phyloP scores from a whole-genome alignment of 495 filamentous ascomycete species.

The Penicillium canescens region DNA sequence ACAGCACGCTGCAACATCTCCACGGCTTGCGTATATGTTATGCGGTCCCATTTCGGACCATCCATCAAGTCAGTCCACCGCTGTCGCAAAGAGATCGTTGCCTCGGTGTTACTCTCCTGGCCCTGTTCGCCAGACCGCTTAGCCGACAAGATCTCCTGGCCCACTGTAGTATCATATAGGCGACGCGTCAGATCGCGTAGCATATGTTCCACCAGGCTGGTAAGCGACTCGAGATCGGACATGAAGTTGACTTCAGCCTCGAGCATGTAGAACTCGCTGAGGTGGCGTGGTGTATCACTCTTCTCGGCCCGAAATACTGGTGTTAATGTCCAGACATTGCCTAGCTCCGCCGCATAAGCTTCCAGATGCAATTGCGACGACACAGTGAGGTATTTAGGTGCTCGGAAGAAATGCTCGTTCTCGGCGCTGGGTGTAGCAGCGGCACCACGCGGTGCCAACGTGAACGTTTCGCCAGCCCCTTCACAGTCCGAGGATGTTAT shows the following conservation, averaged over 20 bases:
- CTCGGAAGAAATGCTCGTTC: conserved; percentile 68
- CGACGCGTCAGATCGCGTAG: conserved; percentile 59
- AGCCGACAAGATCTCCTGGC: conserved; percentile 60
- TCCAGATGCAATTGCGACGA: conserved; percentile 95
- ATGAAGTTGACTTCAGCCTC: conserved; percentile 87
- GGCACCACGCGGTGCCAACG: conserved; percentile 51
- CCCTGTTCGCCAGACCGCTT: conserved; percentile 40
- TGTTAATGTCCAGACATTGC: conserved; percentile 90
- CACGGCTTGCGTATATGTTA: conserved; percentile 84
- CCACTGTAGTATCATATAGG: conserved; percentile 56
- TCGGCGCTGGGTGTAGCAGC: conserved; percentile 32
- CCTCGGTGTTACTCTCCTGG: conserved; percentile 32
- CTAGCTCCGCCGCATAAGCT: conserved; percentile 83
- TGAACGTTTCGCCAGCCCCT: conserved; percentile 95
- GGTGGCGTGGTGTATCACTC: conserved; percentile 90
- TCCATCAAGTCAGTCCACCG: conserved; percentile 71
- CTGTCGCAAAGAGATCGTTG: conserved; percentile 46
- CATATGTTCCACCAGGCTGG: conserved; percentile 77
- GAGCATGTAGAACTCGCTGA: conserved; percentile 99
- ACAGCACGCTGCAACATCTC: conserved; percentile 62
- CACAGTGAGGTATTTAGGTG: conserved; percentile 92
- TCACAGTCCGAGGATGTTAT: conserved; percentile 98
- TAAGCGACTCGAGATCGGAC: conserved; percentile 65
- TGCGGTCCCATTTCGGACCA: conserved; percentile 68
- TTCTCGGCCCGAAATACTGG: conserved; percentile 93